Evolutionary conservation across 495 filamentous ascomycete species (phyloP), one percentile per base, ranked within the genome.

Genomic region (Lichina pygmaea): DNA sequence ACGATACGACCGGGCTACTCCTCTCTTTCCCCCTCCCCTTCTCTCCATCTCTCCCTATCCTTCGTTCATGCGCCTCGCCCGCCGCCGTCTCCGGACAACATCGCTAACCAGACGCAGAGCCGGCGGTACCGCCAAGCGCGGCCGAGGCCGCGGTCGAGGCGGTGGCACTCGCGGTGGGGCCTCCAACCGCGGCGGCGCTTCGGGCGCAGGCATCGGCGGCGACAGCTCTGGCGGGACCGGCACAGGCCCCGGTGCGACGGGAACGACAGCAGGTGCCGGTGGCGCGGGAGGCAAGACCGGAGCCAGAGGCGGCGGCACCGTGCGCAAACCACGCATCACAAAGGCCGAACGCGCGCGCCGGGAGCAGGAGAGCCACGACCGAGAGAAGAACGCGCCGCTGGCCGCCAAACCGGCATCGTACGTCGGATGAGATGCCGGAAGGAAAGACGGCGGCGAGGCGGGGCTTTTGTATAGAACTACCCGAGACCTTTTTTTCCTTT

Each of bases 111-210:
- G 12, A 8, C 43, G 53, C 63, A 83, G 79, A 45, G 73, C 75
- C 40, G 81, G 85, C 53, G 81, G 78, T 12, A 75, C 73, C 15
- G 73, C 79, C 43, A 81, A 77, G 55, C 72, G 83, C 40, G 81
- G 81, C 34, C 76, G 84, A 44, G 81, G 70, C 13, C 70, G 78
- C 36, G 81, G 81, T 12, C 66, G 73, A 38, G 66, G 67, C 31
- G 52, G 57, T 33, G 49, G 54, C 6, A 51, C 51, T n/a, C 62
- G 66, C 32, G 69, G 66, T 31, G 62, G 66, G 11, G 60, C 55
- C 33, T 50, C 66, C 38, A 64, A 63, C 11, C 51, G 66, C 7
- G 53, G 61, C 44, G 58, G 57, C n/a, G n/a, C n/a, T n/a, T n/a
- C n/a, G n/a, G n/a, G n/a, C n/a, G n/a, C n/a, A n/a, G n/a, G n/a